These are phyloP conservation scores for Leptographium galeiforme DNA, from an alignment of 2,329 filamentous ascomycete species.

Conservation along the genomic window DNA sequence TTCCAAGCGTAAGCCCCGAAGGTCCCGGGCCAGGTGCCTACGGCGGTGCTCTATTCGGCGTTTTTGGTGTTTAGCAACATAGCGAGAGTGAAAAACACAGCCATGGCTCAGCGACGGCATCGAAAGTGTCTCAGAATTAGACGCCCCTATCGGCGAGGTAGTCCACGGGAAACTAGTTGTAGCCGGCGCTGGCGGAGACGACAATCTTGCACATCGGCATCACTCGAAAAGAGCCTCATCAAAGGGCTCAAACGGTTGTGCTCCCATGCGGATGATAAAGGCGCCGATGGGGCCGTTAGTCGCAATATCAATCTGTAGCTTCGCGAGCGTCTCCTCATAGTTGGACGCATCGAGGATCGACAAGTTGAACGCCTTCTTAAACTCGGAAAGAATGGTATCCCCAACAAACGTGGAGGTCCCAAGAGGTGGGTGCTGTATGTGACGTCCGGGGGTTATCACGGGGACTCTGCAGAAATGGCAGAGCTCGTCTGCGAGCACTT, in stretches of 20 bases:
- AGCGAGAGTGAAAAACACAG: conserved; percentile 18
- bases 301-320: conserved; percentile 22
- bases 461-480: no score
- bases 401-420: conserved; percentile 25
- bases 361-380: conserved; percentile 24
- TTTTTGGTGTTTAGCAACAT: conserved; percentile 25
- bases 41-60: conserved; percentile 22
- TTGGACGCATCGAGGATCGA: conserved; percentile 23
- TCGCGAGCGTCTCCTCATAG: conserved; percentile 21
- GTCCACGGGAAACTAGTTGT: conserved; percentile 30
- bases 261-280: conserved; percentile 36
- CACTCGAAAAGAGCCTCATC: conserved; percentile 27
- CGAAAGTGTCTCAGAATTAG: conserved; percentile 39
- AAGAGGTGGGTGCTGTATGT: conserved; percentile 10
- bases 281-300: conserved; percentile 28
- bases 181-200: conserved; percentile 31
- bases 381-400: conserved; percentile 24
- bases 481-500: no score
- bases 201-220: conserved; percentile 32
- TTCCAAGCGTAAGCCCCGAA: conserved; percentile 28
- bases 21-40: conserved; percentile 28
- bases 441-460: no score
- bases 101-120: conserved; percentile 34
- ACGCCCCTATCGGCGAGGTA: conserved; percentile 28
- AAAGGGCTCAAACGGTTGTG: conserved; percentile 33